Percentiles rank a stretch among this genome's conserved stretches.
Evolutionary conservation across 208 protist genomes (phyloP).

Genomic region (Trypanosoma mega): DNA sequence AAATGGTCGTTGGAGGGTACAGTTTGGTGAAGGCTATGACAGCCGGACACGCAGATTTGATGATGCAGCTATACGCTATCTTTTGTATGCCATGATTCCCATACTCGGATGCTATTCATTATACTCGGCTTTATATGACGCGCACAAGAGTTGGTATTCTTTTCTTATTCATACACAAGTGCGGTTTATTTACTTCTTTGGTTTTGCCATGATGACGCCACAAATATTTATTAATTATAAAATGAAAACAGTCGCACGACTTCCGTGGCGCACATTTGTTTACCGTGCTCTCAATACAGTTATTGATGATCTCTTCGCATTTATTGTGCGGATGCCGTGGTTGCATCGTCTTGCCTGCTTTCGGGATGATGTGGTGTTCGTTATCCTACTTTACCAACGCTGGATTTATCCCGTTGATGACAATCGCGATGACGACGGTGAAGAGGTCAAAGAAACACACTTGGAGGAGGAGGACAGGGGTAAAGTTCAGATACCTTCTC

Average conservation of each 20-base stretch:
- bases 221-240: constrained; percentile 99
- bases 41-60: constrained; percentile 87
- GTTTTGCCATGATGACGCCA: constrained; percentile 98
- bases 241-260: constrained; percentile 97
- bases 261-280: constrained; percentile 97
- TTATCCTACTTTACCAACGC: constrained; percentile 97
- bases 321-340: constrained; percentile 98
- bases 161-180: constrained; percentile 89
- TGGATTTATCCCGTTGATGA: constrained; percentile 98
- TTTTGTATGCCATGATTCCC: constrained; percentile 92
- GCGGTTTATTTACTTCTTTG: constrained; percentile 92
- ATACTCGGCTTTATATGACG: constrained; percentile 94
- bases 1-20: constrained; percentile 39
- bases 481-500: too few species aligned
- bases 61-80: constrained; percentile 92
- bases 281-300: constrained; percentile 98
- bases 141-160: constrained; percentile 94
- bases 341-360: constrained; percentile 98
- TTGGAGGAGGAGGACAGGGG: not conserved
- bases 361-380: constrained; percentile 98
- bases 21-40: constrained; percentile 70
- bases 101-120: constrained; percentile 92
- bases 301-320: constrained; percentile 99
- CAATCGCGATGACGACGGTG: constrained; percentile 53
- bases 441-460: constrained; percentile 25